Evolutionary conservation across 176 grass and related monocot species (phyloP).

Genomic region (Musa itinerans): DNA sequence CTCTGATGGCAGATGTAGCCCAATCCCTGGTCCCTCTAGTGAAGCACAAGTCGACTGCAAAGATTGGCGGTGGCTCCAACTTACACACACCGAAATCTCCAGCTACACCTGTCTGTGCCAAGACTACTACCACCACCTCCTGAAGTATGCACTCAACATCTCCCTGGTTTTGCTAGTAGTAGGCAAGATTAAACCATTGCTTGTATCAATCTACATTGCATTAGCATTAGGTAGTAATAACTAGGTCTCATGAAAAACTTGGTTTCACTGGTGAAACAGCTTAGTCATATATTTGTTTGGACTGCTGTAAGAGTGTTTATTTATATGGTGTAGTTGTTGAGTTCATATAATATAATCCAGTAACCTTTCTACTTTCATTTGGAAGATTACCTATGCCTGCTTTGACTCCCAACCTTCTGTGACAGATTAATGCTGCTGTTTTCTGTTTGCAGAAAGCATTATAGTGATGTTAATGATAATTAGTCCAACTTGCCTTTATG

Average conservation of each 20-base stretch:
- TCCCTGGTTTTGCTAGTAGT: not conserved
- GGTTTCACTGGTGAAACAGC: too few species aligned
- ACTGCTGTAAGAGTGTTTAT: too few species aligned
- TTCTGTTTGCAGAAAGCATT: not conserved
- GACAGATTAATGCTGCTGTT: too few species aligned
- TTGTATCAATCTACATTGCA: not conserved
- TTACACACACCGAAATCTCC: conserved; percentile 20
- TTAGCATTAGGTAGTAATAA: too few species aligned
- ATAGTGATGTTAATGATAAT: not conserved
- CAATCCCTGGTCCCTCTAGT: conserved; percentile 84
- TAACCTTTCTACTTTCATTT: too few species aligned
- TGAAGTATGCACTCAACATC: not conserved
- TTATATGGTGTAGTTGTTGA: too few species aligned
- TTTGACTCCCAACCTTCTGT: too few species aligned
- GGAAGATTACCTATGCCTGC: too few species aligned
- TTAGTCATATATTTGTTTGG: too few species aligned
- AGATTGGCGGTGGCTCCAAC: conserved; percentile 29
- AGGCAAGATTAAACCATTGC: not conserved
- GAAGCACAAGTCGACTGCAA: conserved; percentile 47
- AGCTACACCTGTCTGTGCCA: not conserved
- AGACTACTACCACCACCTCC: not conserved
- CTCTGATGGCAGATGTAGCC: conserved; percentile 93
- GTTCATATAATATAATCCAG: too few species aligned
- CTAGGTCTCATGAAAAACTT: too few species aligned
- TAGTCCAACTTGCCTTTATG: too few species aligned